Evolutionary conservation across 2,329 filamentous ascomycete species (phyloP).

Genomic region (Tolypocladium sp.): DNA sequence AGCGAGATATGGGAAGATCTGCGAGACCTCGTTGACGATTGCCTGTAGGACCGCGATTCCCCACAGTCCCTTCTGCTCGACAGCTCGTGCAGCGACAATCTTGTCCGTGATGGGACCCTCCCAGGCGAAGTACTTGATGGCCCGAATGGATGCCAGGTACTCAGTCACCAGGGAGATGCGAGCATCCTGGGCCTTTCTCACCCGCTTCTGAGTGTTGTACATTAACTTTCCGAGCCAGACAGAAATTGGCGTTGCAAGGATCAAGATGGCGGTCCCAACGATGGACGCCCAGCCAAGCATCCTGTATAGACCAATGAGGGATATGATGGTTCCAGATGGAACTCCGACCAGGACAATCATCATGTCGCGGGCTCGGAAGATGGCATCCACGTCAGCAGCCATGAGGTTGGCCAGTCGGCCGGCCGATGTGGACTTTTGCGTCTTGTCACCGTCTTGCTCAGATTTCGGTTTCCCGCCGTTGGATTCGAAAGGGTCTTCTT

Average conservation of each 20-base stretch:
- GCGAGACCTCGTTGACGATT: constrained; percentile 37
- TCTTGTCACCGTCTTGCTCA: constrained; percentile 15
- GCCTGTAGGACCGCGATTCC: constrained; percentile 37
- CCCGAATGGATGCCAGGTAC: constrained; percentile 47
- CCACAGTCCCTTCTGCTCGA: constrained; percentile 48
- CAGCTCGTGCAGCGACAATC: constrained; percentile 37
- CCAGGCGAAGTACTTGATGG: constrained; percentile 54
- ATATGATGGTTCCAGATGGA: constrained; percentile 36
- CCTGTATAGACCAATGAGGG: constrained; percentile 42
- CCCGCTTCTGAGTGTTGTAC: constrained; percentile 39
- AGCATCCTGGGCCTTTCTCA: constrained; percentile 45
- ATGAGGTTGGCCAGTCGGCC: constrained; percentile 47
- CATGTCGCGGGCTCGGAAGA: constrained; percentile 42
- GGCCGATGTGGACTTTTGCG: constrained; percentile 31
- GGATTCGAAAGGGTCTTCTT: constrained; percentile 40
- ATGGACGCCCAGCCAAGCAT: constrained; percentile 48
- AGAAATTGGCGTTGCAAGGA: constrained; percentile 40
- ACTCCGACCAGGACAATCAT: constrained; percentile 36
- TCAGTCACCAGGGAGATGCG: constrained; percentile 50
- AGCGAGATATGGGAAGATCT: constrained; percentile 41
- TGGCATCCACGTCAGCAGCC: constrained; percentile 48
- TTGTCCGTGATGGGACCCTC: constrained; percentile 42
- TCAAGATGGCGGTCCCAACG: constrained; percentile 38
- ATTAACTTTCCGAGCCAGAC: constrained; percentile 39
- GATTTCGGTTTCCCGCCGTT: constrained; percentile 13